These are phyloP conservation scores for Fusarium sp. DNA, from an alignment of 2,329 filamentous ascomycete species.

Conservation along the genomic window DNA sequence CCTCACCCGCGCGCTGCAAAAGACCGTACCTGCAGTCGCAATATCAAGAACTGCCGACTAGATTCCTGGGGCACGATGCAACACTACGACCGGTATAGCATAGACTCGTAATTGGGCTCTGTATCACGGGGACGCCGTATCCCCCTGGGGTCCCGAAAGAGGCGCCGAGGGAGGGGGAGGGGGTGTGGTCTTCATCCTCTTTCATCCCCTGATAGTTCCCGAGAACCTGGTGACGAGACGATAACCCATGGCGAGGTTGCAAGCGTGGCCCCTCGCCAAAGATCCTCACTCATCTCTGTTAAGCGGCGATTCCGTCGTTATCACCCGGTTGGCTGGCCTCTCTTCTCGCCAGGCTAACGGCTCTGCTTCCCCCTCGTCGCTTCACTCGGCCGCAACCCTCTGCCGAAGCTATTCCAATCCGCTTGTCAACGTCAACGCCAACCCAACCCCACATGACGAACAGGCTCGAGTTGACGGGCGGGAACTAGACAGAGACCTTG, in stretches of 20 bases:
- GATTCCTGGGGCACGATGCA: constrained; percentile 6
- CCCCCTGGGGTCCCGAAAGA: constrained; percentile 10
- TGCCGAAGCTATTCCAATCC: constrained; percentile 14
- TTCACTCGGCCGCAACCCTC: neutral
- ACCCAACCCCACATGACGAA: neutral
- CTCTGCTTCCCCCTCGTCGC: neutral
- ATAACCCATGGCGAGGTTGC: constrained; percentile 26
- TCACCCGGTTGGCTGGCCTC: constrained; percentile 1
- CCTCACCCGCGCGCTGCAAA: neutral
- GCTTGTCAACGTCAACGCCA: neutral
- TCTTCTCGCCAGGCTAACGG: constrained; percentile 5
- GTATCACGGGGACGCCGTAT: constrained; percentile 21
- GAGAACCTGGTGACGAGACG: constrained; percentile 36
- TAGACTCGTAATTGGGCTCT: constrained; percentile 7
- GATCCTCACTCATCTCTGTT: constrained; percentile 23
- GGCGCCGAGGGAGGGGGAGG: neutral
- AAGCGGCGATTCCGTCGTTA: constrained; percentile 12
- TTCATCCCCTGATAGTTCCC: constrained; percentile 29
- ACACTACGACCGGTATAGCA: constrained; percentile 14
- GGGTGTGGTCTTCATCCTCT: constrained; percentile 6
- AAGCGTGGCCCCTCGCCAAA: constrained; percentile 7
- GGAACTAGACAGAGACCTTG: neutral
- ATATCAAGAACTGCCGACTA: constrained; percentile 2
- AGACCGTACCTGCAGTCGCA: neutral
- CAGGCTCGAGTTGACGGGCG: neutral